Conservation (phyloP, 2,329 filamentous ascomycete genomes). For the Dactylellina drechsleri region DNA sequence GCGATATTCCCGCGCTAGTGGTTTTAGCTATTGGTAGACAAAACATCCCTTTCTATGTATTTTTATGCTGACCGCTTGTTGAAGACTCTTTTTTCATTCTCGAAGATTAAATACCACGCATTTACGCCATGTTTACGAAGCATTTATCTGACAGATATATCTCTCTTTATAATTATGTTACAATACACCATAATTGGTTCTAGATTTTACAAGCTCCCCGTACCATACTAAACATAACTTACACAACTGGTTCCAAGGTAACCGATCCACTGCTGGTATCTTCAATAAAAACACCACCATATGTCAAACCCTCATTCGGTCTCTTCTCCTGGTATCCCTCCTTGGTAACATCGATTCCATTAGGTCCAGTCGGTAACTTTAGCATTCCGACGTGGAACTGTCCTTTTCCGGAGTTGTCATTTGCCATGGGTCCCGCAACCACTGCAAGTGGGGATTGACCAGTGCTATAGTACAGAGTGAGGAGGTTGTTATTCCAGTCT, state of each 20-base stretch:
- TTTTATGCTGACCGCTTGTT: conserved; percentile 26
- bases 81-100: conserved; percentile 4
- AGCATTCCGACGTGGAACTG: conserved; percentile 72
- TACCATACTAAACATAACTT: conserved; percentile 60
- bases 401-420: conserved; percentile 69
- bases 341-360: conserved; percentile 65
- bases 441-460: conserved; percentile 64
- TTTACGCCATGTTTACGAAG: not conserved
- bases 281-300: conserved; percentile 68
- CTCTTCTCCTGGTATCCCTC: conserved; percentile 65
- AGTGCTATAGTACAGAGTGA: conserved; percentile 69
- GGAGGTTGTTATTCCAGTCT: conserved; percentile 68
- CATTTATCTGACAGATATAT: not conserved
- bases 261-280: conserved; percentile 58
- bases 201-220: conserved; percentile 2
- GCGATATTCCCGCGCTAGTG: conserved; percentile 22
- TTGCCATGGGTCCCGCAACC: conserved; percentile 65
- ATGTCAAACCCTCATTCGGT: conserved; percentile 68
- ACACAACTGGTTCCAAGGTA: conserved; percentile 59
- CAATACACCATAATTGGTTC: conserved; percentile 21
- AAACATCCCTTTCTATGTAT: conserved; percentile 28
- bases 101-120: conserved; percentile 7
- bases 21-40: conserved; percentile 18
- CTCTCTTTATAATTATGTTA: conserved; percentile 2
- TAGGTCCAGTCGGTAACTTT: conserved; percentile 68